Conservation (phyloP, 805 yeast species). For the Saccharomycopsis selenospora region DNA sequence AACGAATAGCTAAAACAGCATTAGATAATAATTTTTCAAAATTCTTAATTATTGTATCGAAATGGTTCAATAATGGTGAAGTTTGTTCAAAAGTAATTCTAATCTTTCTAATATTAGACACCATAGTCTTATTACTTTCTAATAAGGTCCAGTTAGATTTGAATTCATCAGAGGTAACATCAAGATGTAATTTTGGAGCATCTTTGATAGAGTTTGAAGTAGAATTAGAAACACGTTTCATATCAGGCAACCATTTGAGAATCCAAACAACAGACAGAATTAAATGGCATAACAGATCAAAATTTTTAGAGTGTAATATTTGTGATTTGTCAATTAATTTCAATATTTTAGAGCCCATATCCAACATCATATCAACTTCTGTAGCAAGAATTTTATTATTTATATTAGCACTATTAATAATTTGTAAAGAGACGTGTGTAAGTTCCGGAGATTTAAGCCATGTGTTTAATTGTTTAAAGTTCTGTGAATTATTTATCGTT, state of each 20-base stretch:
- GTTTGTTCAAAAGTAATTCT: constrained; percentile 10
- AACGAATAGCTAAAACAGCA: constrained; percentile 41
- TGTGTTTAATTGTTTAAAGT: constrained; percentile 25
- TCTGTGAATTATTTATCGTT: constrained; percentile 22
- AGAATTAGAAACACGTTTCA: constrained; percentile 35
- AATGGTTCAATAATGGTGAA: constrained; percentile 24
- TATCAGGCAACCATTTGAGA: constrained; percentile 49
- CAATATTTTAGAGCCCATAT: constrained; percentile 28
- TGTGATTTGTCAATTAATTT: constrained; percentile 39
- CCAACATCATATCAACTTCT: constrained; percentile 28
- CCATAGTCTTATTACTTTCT: constrained; percentile 14
- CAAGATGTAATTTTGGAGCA: background rate
- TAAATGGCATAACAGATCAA: constrained; percentile 46
- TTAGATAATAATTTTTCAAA: constrained; percentile 24
- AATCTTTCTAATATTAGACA: constrained; percentile 12
- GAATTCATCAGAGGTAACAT: constrained; percentile 6
- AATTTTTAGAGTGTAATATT: constrained; percentile 44
- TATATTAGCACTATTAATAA: constrained; percentile 24
- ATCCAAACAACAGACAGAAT: constrained; percentile 51
- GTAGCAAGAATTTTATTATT: constrained; percentile 18
- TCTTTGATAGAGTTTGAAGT: background rate
- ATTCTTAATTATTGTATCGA: constrained; percentile 24
- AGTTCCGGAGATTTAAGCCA: constrained; percentile 29
- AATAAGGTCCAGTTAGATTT: constrained; percentile 18
- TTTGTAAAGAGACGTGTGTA: constrained; percentile 27